Base-by-base conservation (phyloP, 2,329 filamentous ascomycete species). In the Trichoderma koningiopsis region DNA sequence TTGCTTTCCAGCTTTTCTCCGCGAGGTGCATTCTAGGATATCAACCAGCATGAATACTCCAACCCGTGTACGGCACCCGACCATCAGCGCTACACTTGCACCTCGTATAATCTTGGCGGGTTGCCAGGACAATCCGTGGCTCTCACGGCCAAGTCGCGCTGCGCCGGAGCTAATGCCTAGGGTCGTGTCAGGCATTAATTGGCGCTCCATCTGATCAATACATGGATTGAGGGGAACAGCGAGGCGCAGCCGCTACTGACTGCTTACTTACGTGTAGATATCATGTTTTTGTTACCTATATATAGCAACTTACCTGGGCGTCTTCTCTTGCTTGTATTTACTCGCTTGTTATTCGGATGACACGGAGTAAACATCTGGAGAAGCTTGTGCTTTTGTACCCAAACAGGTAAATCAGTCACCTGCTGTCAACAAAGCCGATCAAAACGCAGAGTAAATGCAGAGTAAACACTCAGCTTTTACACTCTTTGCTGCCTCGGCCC, bases 161-260 rank as follows among this genome's bases (percentile, higher is more conserved):
- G 61, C n/a, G 53, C 35, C 37, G 59, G 24, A 40, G 68, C 68
- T 68, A 67, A 60, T 55, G 61, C 62, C 47, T 53, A 49, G 40
- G 40, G 43, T 70, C 64, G 63, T 70, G 68, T 70, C 68, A 70
- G 47, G 64, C 62, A 67, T 70, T 70, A 70, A 67, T 70, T 67
- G 68, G 62, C 40, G 24, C 35, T 56, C 11, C 19, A 27, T 59
- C 27, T 40, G 33, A 33, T 57, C n/a, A 22, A 14, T 40, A 22
- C 47, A 49, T 49, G 19, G 43, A 49, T 29, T 5, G 37, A 43
- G 11, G 27, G 29, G 52, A 55, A 55, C 6, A 55, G 52, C 52
- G 52, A 55, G 57, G 31, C 37, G 57, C 57, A 60, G 57, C 57
- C 4, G 14, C 14, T 6, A 55, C 52, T 55, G 52, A 55, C 52